Evolutionary conservation across 2,329 filamentous ascomycete genomes (phyloP).

Genomic region (Pseudogymnoascus sp.): DNA sequence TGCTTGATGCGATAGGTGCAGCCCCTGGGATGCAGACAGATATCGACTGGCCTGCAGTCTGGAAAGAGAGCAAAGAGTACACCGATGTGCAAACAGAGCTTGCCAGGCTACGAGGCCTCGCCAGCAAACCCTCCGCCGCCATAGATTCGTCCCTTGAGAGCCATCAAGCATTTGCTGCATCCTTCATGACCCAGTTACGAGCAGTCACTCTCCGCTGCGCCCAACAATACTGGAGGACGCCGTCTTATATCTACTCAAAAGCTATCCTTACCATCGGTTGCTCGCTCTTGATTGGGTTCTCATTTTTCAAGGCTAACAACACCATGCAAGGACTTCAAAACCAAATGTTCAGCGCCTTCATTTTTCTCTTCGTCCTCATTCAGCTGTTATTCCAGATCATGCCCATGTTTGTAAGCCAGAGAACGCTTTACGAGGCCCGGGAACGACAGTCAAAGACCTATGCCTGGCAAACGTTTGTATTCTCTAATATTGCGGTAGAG

Average conservation of each 20-base stretch:
- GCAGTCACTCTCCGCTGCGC: slow-evolving; percentile 59
- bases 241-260: slow-evolving; percentile 67
- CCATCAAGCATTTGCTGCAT: slow-evolving; percentile 66
- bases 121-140: slow-evolving; percentile 3
- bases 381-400: slow-evolving; percentile 55
- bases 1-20: slow-evolving; percentile 36
- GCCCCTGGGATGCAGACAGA: slow-evolving; percentile 34
- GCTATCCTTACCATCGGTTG: slow-evolving; percentile 42
- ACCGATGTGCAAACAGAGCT: slow-evolving; percentile 1
- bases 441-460: slow-evolving; percentile 9
- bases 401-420: slow-evolving; percentile 59
- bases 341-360: slow-evolving; percentile 61
- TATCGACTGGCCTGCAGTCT: slow-evolving; percentile 63
- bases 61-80: slow-evolving; percentile 32
- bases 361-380: slow-evolving; percentile 59
- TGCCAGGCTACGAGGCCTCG: slow-evolving; percentile 21
- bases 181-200: slow-evolving; percentile 55
- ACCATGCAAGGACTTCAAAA: slow-evolving; percentile 60
- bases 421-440: slow-evolving; percentile 51
- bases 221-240: slow-evolving; percentile 67
- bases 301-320: slow-evolving; percentile 50
- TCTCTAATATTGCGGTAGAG: slow-evolving; percentile 58
- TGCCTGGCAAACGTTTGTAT: slow-evolving; percentile 23
- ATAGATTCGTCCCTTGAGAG: slow-evolving; percentile 31
- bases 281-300: slow-evolving; percentile 59